These are phyloP conservation scores for Drosera capensis DNA, from an alignment of 148 eudicot species.

Conservation along the genomic window DNA sequence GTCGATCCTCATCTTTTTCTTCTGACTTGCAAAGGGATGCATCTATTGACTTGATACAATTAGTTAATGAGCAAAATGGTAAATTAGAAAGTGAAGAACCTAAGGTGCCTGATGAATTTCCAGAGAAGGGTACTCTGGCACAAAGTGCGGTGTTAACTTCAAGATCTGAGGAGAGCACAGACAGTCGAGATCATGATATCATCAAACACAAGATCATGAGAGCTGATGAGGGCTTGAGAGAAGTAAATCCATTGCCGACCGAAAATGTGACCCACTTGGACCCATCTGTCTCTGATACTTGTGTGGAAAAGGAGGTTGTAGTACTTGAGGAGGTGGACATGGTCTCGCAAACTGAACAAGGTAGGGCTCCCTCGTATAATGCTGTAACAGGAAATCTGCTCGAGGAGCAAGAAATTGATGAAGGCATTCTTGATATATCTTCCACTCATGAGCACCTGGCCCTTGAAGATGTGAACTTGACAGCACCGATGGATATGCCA, in stretches of 20 bases:
- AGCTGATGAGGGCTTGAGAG: not conserved
- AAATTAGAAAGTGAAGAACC: not conserved
- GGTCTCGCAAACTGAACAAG: slow-evolving; percentile 8
- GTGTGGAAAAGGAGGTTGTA: slow-evolving; percentile 1
- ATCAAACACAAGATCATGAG: slow-evolving; percentile 1
- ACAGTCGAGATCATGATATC: not conserved
- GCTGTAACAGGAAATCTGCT: slow-evolving; percentile 6
- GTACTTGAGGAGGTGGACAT: slow-evolving; percentile 3
- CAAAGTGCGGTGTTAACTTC: not conserved
- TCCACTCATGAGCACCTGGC: slow-evolving; percentile 3
- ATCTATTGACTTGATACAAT: not conserved
- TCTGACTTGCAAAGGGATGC: slow-evolving; percentile 11
- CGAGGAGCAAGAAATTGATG: slow-evolving; percentile 7
- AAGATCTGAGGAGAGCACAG: not conserved
- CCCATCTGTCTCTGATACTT: slow-evolving; percentile 2
- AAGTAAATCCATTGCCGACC: slow-evolving; percentile 2
- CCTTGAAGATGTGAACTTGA: slow-evolving; percentile 7
- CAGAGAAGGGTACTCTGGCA: not conserved
- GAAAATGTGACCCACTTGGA: slow-evolving; percentile 3
- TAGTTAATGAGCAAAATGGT: not conserved
- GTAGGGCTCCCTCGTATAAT: not conserved
- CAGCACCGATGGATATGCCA: not conserved
- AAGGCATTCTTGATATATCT: slow-evolving; percentile 5
- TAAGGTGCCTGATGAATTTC: not conserved
- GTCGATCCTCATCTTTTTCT: slow-evolving; percentile 12